Evolutionary conservation across 345 rosid genomes (phyloP).

Genomic region (Salix udensis): DNA sequence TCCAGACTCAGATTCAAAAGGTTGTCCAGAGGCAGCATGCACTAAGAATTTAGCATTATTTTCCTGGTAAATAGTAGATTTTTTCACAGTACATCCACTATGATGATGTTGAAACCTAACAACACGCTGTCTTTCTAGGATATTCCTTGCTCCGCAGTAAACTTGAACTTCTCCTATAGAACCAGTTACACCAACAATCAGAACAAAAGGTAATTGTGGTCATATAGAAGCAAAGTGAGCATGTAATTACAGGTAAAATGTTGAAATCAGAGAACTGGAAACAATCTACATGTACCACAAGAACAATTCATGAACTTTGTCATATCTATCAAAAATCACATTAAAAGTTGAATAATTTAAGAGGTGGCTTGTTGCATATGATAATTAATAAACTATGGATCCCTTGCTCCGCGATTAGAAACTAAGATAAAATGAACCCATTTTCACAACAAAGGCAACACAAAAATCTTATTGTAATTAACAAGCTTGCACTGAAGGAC

Average conservation of each 20-base stretch:
- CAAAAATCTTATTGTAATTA: background rate
- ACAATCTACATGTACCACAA: background rate
- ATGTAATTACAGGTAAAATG: background rate
- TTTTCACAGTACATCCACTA: constrained; percentile 17
- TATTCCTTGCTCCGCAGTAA: constrained; percentile 34
- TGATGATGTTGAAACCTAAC: constrained; percentile 33
- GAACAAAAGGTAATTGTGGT: background rate
- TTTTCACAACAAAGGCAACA: background rate
- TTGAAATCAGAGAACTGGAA: background rate
- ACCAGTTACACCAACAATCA: constrained; percentile 15
- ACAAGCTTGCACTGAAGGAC: background rate
- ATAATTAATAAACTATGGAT: too few species aligned
- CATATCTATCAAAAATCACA: too few species aligned
- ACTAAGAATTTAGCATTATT: constrained; percentile 34
- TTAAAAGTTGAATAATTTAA: too few species aligned
- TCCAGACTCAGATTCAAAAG: constrained; percentile 49
- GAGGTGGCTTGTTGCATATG: too few species aligned
- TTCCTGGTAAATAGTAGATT: constrained; percentile 18
- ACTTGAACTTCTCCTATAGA: constrained; percentile 29
- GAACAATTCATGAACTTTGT: background rate
- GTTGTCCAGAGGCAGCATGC: constrained; percentile 57
- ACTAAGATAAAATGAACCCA: too few species aligned
- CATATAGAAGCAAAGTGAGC: background rate
- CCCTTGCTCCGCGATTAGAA: background rate
- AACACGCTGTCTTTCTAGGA: constrained; percentile 8